Conservation (phyloP, 805 yeast genomes). For the Sungouiella thailandica region DNA sequence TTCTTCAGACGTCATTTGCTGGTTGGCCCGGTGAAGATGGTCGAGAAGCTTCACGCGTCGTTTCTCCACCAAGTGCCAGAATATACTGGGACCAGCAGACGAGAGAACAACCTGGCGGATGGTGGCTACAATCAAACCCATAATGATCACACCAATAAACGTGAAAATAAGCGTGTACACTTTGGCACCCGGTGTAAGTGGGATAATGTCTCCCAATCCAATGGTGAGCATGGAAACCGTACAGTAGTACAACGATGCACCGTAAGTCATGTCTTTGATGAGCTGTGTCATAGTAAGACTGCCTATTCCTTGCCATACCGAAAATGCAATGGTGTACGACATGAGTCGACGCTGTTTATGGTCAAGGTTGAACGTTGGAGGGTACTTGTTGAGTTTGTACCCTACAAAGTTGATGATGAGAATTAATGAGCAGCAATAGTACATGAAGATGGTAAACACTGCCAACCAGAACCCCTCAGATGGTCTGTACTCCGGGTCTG, state of each 20-base stretch:
- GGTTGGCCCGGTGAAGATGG: conserved; percentile 14
- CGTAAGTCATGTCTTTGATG: conserved; percentile 38
- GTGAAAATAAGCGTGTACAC: conserved; percentile 61
- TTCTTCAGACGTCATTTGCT: conserved; percentile 33
- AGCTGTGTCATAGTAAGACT: conserved; percentile 42
- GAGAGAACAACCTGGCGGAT: conserved; percentile 59
- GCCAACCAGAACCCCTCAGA: conserved; percentile 82
- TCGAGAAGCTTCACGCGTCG: conserved; percentile 34
- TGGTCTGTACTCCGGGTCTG: conserved; percentile 14
- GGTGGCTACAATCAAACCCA: conserved; percentile 71
- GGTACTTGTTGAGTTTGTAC: conserved; percentile 52
- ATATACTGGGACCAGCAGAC: conserved; percentile 58
- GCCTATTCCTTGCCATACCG: conserved; percentile 71
- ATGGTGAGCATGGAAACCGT: conserved; percentile 71
- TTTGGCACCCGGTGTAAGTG: conserved; percentile 48
- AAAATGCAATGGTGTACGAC: conserved; percentile 59
- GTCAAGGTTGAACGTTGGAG: conserved; percentile 64
- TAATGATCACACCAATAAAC: conserved; percentile 60
- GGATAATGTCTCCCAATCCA: conserved; percentile 74
- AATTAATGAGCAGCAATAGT: conserved; percentile 51
- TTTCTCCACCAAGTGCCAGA: conserved; percentile 60
- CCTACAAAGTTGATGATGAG: conserved; percentile 61
- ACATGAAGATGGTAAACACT: conserved; percentile 56
- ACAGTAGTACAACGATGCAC: conserved; percentile 68
- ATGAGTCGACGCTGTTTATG: conserved; percentile 68